These are phyloP conservation scores for Penicillium verrucosum DNA, from an alignment of 2,329 filamentous ascomycete genomes.

Conservation along the genomic window DNA sequence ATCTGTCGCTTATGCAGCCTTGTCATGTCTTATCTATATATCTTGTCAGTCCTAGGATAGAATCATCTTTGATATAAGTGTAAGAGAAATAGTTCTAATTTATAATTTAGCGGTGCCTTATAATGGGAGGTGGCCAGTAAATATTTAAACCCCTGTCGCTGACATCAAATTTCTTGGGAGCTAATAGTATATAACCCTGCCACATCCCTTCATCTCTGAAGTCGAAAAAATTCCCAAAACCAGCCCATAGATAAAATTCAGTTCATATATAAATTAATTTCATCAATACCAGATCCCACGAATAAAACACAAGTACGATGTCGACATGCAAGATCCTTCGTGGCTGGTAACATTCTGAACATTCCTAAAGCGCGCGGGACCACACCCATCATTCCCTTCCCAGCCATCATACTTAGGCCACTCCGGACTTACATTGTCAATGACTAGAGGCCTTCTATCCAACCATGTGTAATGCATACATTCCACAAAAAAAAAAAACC, in stretches of 20 bases:
- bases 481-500: neutral
- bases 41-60: too few relatives aligned
- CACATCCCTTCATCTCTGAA: neutral
- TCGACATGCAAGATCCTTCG: slow-evolving; percentile 6
- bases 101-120: too few relatives aligned
- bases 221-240: neutral
- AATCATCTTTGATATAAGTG: too few relatives aligned
- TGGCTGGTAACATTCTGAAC: slow-evolving; percentile 21
- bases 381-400: neutral
- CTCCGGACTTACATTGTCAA: neutral
- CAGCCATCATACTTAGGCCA: neutral
- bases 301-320: neutral
- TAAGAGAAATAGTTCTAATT: too few relatives aligned
- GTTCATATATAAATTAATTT: neutral
- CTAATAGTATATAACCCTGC: neutral
- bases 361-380: slow-evolving; percentile 14
- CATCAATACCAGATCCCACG: neutral
- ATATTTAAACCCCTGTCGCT: neutral
- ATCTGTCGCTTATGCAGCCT: too few relatives aligned
- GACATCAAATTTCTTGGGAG: neutral
- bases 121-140: neutral
- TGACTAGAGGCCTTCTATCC: too few relatives aligned
- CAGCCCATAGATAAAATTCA: neutral
- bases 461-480: neutral
- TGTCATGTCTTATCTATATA: too few relatives aligned